Conservation (phyloP, 139 green algal species). For the Tetradesmus lagerheimii region DNA sequence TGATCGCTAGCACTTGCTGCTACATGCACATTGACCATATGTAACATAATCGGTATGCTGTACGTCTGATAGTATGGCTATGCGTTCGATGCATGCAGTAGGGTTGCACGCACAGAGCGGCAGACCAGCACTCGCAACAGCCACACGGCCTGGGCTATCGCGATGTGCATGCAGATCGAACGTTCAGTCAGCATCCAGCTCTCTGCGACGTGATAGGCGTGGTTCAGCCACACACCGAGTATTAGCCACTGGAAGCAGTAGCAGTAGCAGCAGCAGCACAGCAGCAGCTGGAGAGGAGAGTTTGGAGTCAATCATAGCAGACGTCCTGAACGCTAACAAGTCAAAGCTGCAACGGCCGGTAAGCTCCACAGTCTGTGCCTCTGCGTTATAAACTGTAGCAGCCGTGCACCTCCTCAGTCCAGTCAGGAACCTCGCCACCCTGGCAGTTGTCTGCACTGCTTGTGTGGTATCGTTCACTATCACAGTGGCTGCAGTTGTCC, state of each 20-base stretch:
- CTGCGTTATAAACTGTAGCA: not conserved
- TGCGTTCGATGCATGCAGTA: not conserved
- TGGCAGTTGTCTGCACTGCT: not conserved
- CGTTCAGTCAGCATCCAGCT: not conserved
- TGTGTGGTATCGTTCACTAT: no score
- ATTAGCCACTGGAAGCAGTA: not conserved
- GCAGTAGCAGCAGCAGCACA: not conserved
- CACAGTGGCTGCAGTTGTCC: not conserved
- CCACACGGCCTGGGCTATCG: not conserved
- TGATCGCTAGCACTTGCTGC: no score
- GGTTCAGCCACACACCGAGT: not conserved
- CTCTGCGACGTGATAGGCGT: not conserved
- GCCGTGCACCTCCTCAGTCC: not conserved
- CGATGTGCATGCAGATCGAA: not conserved
- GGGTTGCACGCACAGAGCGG: not conserved
- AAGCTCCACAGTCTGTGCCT: not conserved
- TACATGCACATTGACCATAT: no score
- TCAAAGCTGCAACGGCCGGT: constrained; percentile 25
- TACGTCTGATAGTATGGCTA: not conserved
- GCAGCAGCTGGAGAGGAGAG: not conserved
- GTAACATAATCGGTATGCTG: not conserved
- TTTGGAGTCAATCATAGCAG: constrained; percentile 21
- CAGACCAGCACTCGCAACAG: not conserved
- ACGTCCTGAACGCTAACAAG: constrained; percentile 38
- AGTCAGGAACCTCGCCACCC: not conserved